These are phyloP conservation scores for Neurospora sp. DNA, from an alignment of 495 filamentous ascomycete genomes.

Conservation along the genomic window DNA sequence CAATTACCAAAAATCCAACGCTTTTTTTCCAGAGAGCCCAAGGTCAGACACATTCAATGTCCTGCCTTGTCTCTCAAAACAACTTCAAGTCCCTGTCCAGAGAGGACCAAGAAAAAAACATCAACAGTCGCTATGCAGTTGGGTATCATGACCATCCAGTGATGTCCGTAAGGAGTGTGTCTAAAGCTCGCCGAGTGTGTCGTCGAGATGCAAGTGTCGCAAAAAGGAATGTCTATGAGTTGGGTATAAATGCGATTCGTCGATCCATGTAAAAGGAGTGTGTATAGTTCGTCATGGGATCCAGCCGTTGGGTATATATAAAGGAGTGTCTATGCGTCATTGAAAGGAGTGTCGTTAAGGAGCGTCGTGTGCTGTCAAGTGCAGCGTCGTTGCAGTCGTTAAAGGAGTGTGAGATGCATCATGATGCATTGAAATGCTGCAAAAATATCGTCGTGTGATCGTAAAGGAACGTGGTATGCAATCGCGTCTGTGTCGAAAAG, in stretches of 20 bases:
- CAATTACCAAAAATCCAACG: neutral
- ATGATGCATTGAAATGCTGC: conserved; percentile 23
- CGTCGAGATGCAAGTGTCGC: conserved; percentile 7
- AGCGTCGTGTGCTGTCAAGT: neutral
- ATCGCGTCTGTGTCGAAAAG: conserved; percentile 38
- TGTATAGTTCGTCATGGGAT: conserved; percentile 29
- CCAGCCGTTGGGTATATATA: conserved; percentile 26
- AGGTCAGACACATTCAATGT: neutral
- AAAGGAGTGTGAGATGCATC: conserved; percentile 25
- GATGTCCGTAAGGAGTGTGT: conserved; percentile 25
- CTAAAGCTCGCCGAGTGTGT: conserved; percentile 8
- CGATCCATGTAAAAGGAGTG: conserved; percentile 29
- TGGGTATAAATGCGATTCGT: conserved; percentile 24
- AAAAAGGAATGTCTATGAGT: conserved; percentile 39
- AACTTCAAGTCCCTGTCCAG: neutral
- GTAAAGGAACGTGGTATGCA: conserved; percentile 38
- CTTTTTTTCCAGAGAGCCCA: neutral
- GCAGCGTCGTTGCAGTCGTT: conserved; percentile 33
- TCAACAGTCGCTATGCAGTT: conserved; percentile 42
- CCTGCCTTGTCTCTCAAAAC: neutral
- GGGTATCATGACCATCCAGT: conserved; percentile 32
- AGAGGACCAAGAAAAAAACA: conserved; percentile 2
- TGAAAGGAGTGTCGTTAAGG: conserved; percentile 6
- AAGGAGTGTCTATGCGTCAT: conserved; percentile 29
- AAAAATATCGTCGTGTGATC: conserved; percentile 21